Base-by-base conservation (phyloP, 306 rosid genomes). In the Castanea sativa region DNA sequence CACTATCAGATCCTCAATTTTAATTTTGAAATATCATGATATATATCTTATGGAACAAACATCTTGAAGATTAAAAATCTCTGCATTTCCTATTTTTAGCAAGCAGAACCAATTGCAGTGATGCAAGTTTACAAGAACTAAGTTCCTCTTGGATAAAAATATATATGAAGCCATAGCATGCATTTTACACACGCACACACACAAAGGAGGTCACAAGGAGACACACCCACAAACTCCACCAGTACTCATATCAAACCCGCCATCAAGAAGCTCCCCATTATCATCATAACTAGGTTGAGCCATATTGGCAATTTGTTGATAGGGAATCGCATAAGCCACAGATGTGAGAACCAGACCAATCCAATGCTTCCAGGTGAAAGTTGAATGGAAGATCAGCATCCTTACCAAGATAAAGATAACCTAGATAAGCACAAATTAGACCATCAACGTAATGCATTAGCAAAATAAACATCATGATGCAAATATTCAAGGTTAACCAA, bases 161-260 rank as follows among this genome's bases (percentile, higher is more conserved):
- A 59, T 14, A 59, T 21, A 49, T 10, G 30, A n/a, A 23, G 32
- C 27, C 13, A 9, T 59, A 13, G 5, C 65, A 21, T 27, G 23
- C 32, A 59, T 27, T 23, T 12, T 29, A 59, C 13, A 23, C 30
- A 59, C 13, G 16, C 33, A 1, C 13, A 1, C 2, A 23, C 6
- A 71, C 18, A 5, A 15, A 73, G 52, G 70, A 27, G 27, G 55
- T 41, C 25, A 57, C 53, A 78, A 16, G 51, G 69, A 23, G 69
- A 75, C 92, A 56, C 85, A 94, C 97, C 97, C 97, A 76, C 98
- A 94, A 80, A 94, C 82, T 59, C 98, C 97, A 86, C 93, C 93
- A 0, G 97, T 92, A 38, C 79, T 80, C 98, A 91, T 92, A 88
- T 94, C 97, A 86, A 92, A 94, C 16, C 98, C 98, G 6, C 98